Conservation (phyloP, 768 basidiomycete genomes). For the Pleurotus giganteus region DNA sequence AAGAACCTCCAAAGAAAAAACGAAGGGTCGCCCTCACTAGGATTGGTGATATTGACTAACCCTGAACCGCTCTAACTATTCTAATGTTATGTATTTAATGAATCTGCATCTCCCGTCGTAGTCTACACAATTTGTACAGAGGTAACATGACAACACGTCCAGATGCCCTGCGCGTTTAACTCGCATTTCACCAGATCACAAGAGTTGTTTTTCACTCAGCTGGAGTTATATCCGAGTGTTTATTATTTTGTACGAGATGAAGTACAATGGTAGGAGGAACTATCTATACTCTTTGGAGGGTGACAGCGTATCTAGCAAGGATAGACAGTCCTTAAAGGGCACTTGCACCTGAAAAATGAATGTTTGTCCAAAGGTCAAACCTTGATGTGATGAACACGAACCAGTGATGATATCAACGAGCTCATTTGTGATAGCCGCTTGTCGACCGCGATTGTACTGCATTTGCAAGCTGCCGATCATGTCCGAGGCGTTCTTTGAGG, state of each 20-base stretch:
- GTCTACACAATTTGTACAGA: no score
- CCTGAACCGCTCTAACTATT: background rate
- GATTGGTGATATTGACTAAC: constrained; percentile 52
- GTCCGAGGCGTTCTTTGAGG: constrained; percentile 95
- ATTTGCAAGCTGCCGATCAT: constrained; percentile 88
- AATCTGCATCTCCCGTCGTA: background rate
- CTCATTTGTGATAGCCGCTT: constrained; percentile 97
- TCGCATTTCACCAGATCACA: no score
- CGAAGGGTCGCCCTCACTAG: constrained; percentile 74
- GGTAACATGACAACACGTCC: no score
- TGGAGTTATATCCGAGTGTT: no score
- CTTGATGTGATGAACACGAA: constrained; percentile 31
- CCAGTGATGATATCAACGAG: constrained; percentile 91
- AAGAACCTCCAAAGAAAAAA: constrained; percentile 83
- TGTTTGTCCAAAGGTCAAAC: no score
- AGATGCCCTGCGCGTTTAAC: no score
- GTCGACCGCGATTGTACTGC: constrained; percentile 98
- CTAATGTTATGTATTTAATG: background rate
- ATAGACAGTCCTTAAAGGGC: constrained; percentile 33
- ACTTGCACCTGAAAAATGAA: constrained; percentile 41
- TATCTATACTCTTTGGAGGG: constrained; percentile 10
- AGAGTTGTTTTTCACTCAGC: no score
- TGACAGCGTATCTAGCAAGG: constrained; percentile 2
- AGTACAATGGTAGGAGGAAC: no score
- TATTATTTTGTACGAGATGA: no score